These are phyloP conservation scores for Inonotus hispidus DNA, from an alignment of 1,284 basidiomycete species.

Conservation along the genomic window DNA sequence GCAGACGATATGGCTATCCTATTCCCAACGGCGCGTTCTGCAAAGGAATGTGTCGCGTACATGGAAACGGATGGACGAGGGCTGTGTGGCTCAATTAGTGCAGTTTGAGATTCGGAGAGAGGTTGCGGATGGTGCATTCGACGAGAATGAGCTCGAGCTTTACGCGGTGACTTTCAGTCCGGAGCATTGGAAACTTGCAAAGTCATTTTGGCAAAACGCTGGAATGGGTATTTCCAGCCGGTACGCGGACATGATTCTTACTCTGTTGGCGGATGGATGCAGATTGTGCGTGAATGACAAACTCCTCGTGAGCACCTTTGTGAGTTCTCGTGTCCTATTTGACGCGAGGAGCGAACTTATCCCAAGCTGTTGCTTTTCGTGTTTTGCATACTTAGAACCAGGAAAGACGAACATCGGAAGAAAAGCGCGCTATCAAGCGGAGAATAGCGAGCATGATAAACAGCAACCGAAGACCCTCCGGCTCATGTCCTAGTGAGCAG, in stretches of 20 bases:
- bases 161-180: conserved; percentile 79
- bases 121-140: conserved; percentile 25
- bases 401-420: neutral
- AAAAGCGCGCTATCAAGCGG: neutral
- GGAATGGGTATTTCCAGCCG: conserved; percentile 89
- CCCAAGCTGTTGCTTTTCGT: neutral
- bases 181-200: conserved; percentile 63
- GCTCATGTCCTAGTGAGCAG: conserved; percentile 36
- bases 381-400: neutral
- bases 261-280: conserved; percentile 24
- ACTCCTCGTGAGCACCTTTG: neutral
- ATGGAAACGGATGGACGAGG: conserved; percentile 47
- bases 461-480: neutral
- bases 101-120: conserved; percentile 54
- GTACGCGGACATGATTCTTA: conserved; percentile 77
- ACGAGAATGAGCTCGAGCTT: conserved; percentile 43
- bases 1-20: conserved; percentile 70
- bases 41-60: conserved; percentile 73
- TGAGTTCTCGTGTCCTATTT: neutral
- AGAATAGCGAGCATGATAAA: conserved; percentile 12
- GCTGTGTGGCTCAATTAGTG: conserved; percentile 57
- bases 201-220: conserved; percentile 95
- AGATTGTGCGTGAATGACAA: neutral
- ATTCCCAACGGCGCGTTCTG: conserved; percentile 69
- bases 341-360: neutral